phyloP scores from a whole-genome alignment of 2,329 filamentous ascomycete species.

The Exophiala lecanii-corni region DNA sequence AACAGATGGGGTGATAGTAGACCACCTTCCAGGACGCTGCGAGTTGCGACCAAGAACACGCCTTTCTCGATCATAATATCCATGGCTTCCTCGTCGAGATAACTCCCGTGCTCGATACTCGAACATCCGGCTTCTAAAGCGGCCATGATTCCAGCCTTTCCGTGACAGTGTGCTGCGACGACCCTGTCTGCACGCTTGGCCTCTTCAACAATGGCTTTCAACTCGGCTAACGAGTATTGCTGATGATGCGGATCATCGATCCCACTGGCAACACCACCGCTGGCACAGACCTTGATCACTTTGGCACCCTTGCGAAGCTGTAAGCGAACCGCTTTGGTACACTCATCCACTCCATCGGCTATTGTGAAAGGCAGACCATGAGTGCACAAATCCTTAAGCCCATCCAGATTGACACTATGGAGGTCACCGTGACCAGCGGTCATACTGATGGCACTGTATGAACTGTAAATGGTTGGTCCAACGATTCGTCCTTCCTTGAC shows the following conservation, averaged over 20 bases:
- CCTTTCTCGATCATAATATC: slow-evolving; percentile 47
- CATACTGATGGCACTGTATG: slow-evolving; percentile 52
- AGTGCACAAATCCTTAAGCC: slow-evolving; percentile 40
- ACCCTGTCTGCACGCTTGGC: slow-evolving; percentile 48
- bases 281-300: slow-evolving; percentile 60
- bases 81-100: slow-evolving; percentile 44
- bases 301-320: slow-evolving; percentile 54
- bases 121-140: slow-evolving; percentile 51
- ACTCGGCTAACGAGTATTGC: slow-evolving; percentile 56
- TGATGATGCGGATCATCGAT: slow-evolving; percentile 51
- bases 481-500: slow-evolving; percentile 42
- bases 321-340: slow-evolving; percentile 49
- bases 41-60: slow-evolving; percentile 50
- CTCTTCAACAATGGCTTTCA: slow-evolving; percentile 50
- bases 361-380: slow-evolving; percentile 42
- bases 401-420: slow-evolving; percentile 43
- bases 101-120: slow-evolving; percentile 53
- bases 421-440: slow-evolving; percentile 56
- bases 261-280: slow-evolving; percentile 54
- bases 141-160: slow-evolving; percentile 50
- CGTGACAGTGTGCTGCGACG: slow-evolving; percentile 58
- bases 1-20: slow-evolving; percentile 32
- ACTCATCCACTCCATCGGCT: slow-evolving; percentile 53
- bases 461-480: slow-evolving; percentile 51
- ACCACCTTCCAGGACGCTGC: slow-evolving; percentile 46